Base-by-base conservation (phyloP, 495 filamentous ascomycete genomes). In the Hypoxylon cercidicola region DNA sequence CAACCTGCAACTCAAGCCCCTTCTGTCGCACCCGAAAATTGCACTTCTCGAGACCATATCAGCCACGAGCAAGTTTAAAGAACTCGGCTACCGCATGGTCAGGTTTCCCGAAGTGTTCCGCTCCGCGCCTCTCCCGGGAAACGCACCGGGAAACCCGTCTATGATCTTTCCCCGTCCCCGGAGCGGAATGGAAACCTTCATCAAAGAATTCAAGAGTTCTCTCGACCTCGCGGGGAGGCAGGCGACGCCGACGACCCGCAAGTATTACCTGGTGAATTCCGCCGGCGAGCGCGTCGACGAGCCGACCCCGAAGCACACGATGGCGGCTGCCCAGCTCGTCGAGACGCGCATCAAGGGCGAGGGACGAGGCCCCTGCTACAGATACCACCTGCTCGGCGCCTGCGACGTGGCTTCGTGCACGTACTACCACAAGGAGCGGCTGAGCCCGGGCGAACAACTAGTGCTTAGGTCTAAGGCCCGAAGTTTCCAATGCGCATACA, bases 1-100 rank as follows among this genome's bases (percentile, higher is more conserved):
- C 72, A 72, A 84, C 15, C 80, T 82, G 12, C 73, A 85, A 35
- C 64, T 90, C 12, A 41, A 53, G 12, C 70, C 76, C 0, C 75
- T 72, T 48, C 69, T 72, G 18, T 48, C 57, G 18, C 69, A 67
- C 11, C 71, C 72, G 51, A 68, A 74, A 32, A 48, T 48, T 32
- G 66, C 48, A 7, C 39, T 80, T 7, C 66, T 80, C 5, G 78
- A 80, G 50, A 77, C 78, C 4, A 76, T 73, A 0, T 59, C 70
- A 0, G 43, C 73, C 0, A 72, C 73, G 9, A 68, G 66, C 13
- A 68, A 70, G 4, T 78, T 77, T 50, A 43, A 63, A 15, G 69
- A 72, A 21, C 61, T 75, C 7, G 41, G 20, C 3, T 75, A 78
- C 45, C 54, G 53, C 8, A 71, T 70, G 19, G 43, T 76, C 15